Percentiles rank a stretch among this genome's conserved stretches.
Evolutionary conservation across 495 filamentous ascomycete species (phyloP).

Genomic region (Pseudotulostoma volvatum): DNA sequence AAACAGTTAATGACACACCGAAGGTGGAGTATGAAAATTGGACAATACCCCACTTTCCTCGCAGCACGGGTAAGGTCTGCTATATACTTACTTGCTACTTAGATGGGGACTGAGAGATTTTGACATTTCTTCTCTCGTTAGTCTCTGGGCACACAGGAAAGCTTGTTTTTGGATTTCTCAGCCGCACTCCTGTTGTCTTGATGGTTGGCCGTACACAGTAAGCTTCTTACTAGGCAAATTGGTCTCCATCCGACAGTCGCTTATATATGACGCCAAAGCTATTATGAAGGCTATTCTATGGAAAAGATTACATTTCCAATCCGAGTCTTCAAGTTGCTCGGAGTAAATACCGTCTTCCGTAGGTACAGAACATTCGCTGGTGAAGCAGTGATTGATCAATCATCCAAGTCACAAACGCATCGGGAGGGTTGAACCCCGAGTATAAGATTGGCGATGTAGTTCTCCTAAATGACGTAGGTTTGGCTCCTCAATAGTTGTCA

Average conservation of each 20-base stretch:
- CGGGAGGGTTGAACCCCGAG: constrained; percentile 52
- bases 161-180: constrained; percentile 52
- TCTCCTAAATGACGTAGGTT: constrained; percentile 49
- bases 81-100: no score
- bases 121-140: constrained; percentile 13
- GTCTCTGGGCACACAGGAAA: constrained; percentile 60
- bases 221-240: constrained; percentile 16
- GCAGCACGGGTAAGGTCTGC: constrained; percentile 39
- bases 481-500: not conserved
- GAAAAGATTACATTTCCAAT: constrained; percentile 52
- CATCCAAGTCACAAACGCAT: constrained; percentile 53
- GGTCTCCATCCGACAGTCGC: constrained; percentile 1
- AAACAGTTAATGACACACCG: constrained; percentile 36
- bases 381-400: constrained; percentile 5
- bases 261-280: constrained; percentile 27
- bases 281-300: constrained; percentile 62
- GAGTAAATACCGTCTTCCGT: constrained; percentile 48
- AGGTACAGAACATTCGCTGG: constrained; percentile 11
- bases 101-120: not conserved
- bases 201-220: constrained; percentile 64
- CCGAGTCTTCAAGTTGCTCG: constrained; percentile 52
- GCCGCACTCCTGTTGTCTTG: constrained; percentile 42
- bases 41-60: constrained; percentile 50
- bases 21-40: constrained; percentile 43
- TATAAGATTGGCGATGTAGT: constrained; percentile 61